Conservation (phyloP, 306 rosid species). For the Canavalia ensiformis region DNA sequence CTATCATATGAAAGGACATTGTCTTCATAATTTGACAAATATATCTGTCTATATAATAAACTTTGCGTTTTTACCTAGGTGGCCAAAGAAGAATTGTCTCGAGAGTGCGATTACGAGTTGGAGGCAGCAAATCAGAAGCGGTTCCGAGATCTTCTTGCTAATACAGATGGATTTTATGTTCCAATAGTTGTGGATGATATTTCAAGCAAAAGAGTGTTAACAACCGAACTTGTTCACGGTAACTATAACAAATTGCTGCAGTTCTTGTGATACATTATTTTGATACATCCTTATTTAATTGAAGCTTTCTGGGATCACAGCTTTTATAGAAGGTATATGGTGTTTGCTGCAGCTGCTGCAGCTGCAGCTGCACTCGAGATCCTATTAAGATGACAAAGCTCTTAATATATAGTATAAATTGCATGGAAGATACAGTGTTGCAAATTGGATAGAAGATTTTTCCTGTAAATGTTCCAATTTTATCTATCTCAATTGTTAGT, state of each 20-base stretch:
- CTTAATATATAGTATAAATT: conserved; percentile 14
- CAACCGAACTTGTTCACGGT: conserved; percentile 88
- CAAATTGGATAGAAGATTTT: conserved; percentile 21
- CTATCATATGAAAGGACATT: conserved; percentile 19
- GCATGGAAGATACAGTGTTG: background rate
- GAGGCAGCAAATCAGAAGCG: conserved; percentile 89
- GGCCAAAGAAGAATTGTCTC: conserved; percentile 91
- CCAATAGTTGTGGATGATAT: conserved; percentile 82
- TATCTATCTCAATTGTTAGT: conserved; percentile 14
- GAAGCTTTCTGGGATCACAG: conserved; percentile 29
- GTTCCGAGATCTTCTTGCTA: conserved; percentile 69
- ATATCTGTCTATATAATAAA: conserved; percentile 32
- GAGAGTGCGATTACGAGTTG: conserved; percentile 90
- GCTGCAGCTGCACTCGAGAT: conserved; percentile 31
- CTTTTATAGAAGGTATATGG: conserved; percentile 1
- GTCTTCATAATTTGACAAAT: conserved; percentile 31
- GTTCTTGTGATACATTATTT: conserved; percentile 39
- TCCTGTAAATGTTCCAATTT: conserved; percentile 22
- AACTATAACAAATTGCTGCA: conserved; percentile 35
- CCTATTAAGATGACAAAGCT: conserved; percentile 8
- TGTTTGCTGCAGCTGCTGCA: background rate
- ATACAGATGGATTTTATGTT: conserved; percentile 76
- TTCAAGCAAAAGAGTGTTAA: conserved; percentile 82
- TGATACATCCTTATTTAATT: conserved; percentile 35
- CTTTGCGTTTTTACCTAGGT: conserved; percentile 64